Evolutionary conservation across 176 grass and related monocot genomes (phyloP).

Genomic region (Typha latifolia): DNA sequence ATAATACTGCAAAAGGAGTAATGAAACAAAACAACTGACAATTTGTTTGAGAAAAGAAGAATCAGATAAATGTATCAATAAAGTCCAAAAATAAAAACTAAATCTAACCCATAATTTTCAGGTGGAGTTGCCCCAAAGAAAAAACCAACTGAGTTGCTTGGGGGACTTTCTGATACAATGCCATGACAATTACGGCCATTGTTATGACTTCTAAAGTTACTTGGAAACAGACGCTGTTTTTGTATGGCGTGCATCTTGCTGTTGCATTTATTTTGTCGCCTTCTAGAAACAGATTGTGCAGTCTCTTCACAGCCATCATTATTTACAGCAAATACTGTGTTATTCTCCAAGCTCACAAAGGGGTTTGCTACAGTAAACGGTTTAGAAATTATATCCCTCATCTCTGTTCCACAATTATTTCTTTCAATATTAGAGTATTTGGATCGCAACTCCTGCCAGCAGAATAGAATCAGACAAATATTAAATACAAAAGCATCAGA

Average conservation of each 20-base stretch:
- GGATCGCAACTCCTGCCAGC: conserved; percentile 47
- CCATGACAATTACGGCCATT: conserved; percentile 42
- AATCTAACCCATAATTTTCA: conserved; percentile 66
- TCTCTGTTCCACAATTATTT: conserved; percentile 26
- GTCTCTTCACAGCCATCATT: conserved; percentile 46
- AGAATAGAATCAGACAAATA: neutral
- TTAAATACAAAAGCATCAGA: conserved; percentile 22
- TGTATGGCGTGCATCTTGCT: conserved; percentile 43
- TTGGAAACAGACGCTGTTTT: conserved; percentile 83
- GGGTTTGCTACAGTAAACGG: conserved; percentile 14
- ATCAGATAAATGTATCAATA: neutral
- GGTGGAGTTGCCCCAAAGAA: conserved; percentile 89
- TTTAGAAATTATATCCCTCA: conserved; percentile 37
- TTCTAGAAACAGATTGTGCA: conserved; percentile 63
- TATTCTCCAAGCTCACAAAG: conserved; percentile 32
- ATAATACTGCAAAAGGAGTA: conserved; percentile 8
- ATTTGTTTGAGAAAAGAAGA: neutral
- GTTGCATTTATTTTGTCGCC: conserved; percentile 57
- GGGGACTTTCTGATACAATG: conserved; percentile 75
- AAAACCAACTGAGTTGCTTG: conserved; percentile 82
- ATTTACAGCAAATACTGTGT: conserved; percentile 21
- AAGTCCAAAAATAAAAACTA: neutral
- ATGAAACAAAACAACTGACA: conserved; percentile 2
- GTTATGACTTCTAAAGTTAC: conserved; percentile 48
- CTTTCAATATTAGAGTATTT: conserved; percentile 36